A percentile compares a stretch with the other conserved stretches of the same genome.
These are phyloP conservation scores for Penicillium sp. DNA, from an alignment of 2,329 filamentous ascomycete species.

Conservation along the genomic window DNA sequence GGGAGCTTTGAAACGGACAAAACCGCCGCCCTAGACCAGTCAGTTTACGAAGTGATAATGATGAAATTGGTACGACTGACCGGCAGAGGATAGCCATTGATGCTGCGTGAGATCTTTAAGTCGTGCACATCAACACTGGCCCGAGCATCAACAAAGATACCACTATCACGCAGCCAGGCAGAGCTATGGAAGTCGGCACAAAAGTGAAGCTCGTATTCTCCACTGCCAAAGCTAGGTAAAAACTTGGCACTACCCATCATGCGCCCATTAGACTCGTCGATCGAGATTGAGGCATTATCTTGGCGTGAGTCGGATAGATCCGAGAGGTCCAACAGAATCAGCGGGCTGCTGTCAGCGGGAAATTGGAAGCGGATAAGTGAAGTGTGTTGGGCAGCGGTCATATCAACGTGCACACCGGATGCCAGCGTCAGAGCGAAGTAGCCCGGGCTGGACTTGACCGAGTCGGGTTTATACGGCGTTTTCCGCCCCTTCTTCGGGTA, in stretches of 20 bases:
- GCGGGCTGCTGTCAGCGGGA: conserved; percentile 47
- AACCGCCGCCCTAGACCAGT: conserved; percentile 56
- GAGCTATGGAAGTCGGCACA: conserved; percentile 61
- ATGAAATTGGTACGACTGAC: conserved; percentile 14
- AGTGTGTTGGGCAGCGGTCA: conserved; percentile 61
- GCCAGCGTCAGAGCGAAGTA: conserved; percentile 60
- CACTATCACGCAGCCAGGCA: conserved; percentile 53
- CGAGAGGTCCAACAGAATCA: conserved; percentile 61
- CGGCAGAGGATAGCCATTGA: conserved; percentile 54
- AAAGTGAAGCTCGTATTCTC: conserved; percentile 57
- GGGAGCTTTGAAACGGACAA: conserved; percentile 57
- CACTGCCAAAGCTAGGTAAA: conserved; percentile 60
- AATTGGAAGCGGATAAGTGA: conserved; percentile 64
- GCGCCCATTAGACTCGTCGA: conserved; percentile 55
- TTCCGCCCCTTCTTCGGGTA: conserved; percentile 55
- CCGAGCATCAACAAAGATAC: conserved; percentile 60
- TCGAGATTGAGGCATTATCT: conserved; percentile 56
- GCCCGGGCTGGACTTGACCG: conserved; percentile 58
- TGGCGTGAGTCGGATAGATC: conserved; percentile 59
- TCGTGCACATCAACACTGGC: conserved; percentile 52
- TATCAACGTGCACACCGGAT: conserved; percentile 57
- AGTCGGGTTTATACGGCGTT: conserved; percentile 46
- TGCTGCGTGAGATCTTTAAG: conserved; percentile 52
- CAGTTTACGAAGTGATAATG: background rate
- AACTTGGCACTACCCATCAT: conserved; percentile 61